phyloP scores from a whole-genome alignment of 495 filamentous ascomycete species.

The Penicillium egyptiacum region DNA sequence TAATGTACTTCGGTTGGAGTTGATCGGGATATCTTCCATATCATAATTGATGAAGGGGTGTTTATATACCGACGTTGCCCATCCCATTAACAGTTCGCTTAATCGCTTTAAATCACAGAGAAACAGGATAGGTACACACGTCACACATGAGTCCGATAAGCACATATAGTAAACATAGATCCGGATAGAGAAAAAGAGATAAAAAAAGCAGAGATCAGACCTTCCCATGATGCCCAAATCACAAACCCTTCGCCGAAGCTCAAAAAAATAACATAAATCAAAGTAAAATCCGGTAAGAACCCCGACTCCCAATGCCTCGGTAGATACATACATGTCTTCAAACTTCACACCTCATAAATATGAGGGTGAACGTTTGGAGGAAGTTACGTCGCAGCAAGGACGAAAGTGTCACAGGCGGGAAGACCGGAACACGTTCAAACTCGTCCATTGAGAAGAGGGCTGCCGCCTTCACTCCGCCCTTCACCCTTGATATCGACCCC shows the following conservation, averaged over 20 bases:
- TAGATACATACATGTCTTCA: slow-evolving; percentile 18
- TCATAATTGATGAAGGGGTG: slow-evolving; percentile 7
- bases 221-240: slow-evolving; percentile 19
- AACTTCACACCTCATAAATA: slow-evolving; percentile 15
- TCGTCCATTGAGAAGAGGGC: slow-evolving; percentile 26
- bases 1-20: neutral
- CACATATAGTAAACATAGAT: slow-evolving; percentile 23
- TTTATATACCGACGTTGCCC: slow-evolving; percentile 17
- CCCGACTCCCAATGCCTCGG: slow-evolving; percentile 25
- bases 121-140: slow-evolving; percentile 28
- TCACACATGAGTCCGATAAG: slow-evolving; percentile 34
- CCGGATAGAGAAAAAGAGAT: slow-evolving; percentile 6
- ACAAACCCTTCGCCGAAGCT: slow-evolving; percentile 21
- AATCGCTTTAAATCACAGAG: slow-evolving; percentile 27
- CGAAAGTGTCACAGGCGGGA: slow-evolving; percentile 14
- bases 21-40: slow-evolving; percentile 7
- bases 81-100: slow-evolving; percentile 22
- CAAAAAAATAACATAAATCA: slow-evolving; percentile 22
- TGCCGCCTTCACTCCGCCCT: slow-evolving; percentile 28
- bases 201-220: slow-evolving; percentile 18
- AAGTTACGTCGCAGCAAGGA: neutral
- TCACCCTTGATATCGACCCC: slow-evolving; percentile 23
- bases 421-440: slow-evolving; percentile 11
- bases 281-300: slow-evolving; percentile 8
- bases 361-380: slow-evolving; percentile 5